Percentiles rank a stretch among this genome's conserved stretches.
phyloP scores from a whole-genome alignment of 495 filamentous ascomycete species.

The Neurospora hispaniola region DNA sequence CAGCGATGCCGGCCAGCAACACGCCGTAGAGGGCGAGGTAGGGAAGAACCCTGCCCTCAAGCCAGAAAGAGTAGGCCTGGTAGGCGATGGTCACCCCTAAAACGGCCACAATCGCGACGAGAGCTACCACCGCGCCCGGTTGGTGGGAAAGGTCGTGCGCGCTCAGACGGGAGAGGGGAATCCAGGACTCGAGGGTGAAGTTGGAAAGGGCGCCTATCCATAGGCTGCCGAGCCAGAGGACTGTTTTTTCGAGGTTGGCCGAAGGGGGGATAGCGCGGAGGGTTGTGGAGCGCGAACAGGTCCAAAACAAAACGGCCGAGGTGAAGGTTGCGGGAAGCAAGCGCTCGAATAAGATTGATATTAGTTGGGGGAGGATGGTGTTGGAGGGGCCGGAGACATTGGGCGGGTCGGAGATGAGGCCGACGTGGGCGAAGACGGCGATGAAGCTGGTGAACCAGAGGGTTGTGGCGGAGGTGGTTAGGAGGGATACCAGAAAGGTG shows the following conservation, averaged over 20 bases:
- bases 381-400: slow-evolving; percentile 20
- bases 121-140: slow-evolving; percentile 62
- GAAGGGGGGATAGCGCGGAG: slow-evolving; percentile 48
- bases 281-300: slow-evolving; percentile 35
- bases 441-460: slow-evolving; percentile 63
- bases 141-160: slow-evolving; percentile 65
- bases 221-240: slow-evolving; percentile 62
- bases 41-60: slow-evolving; percentile 53
- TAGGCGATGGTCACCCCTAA: slow-evolving; percentile 46
- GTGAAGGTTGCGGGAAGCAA: slow-evolving; percentile 70
- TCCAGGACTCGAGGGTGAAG: slow-evolving; percentile 64
- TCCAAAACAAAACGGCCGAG: slow-evolving; percentile 61
- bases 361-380: slow-evolving; percentile 37
- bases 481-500: slow-evolving; percentile 53
- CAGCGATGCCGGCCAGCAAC: slow-evolving; percentile 46
- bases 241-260: slow-evolving; percentile 57
- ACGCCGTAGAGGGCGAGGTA: slow-evolving; percentile 62
- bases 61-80: slow-evolving; percentile 64
- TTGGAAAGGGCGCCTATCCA: slow-evolving; percentile 78
- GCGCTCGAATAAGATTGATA: slow-evolving; percentile 60
- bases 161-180: slow-evolving; percentile 69
- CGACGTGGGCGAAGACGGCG: slow-evolving; percentile 67
- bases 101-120: slow-evolving; percentile 55
- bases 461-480: slow-evolving; percentile 56
- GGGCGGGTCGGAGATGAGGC: slow-evolving; percentile 68